phyloP scores from a whole-genome alignment of 257 asterid genomes.

The Ballota nigra region DNA sequence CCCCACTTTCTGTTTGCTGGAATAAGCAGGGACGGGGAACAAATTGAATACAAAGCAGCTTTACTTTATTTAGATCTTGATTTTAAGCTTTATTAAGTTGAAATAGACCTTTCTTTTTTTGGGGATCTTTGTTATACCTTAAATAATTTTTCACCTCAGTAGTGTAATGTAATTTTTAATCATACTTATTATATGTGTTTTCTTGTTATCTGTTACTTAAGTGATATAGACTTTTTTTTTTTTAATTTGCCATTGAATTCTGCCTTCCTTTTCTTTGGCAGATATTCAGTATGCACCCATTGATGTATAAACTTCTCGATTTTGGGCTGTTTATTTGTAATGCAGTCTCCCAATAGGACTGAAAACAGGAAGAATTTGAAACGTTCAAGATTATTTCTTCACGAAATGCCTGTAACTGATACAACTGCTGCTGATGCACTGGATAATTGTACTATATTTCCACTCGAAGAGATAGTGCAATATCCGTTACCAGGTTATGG shows the following conservation, averaged over 20 bases:
- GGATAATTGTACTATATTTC: conserved; percentile 53
- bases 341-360: conserved; percentile 56
- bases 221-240: not conserved
- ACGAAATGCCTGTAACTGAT: conserved; percentile 70
- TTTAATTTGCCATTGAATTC: conserved; percentile 6
- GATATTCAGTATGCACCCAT: conserved; percentile 42
- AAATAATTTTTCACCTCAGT: not conserved
- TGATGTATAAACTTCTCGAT: conserved; percentile 42
- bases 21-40: not conserved
- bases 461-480: conserved; percentile 84
- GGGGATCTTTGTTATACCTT: not conserved
- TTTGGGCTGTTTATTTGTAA: conserved; percentile 41
- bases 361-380: conserved; percentile 50
- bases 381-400: conserved; percentile 45
- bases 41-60: conserved; percentile 15
- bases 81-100: conserved; percentile 24
- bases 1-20: conserved; percentile 18
- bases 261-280: conserved; percentile 24
- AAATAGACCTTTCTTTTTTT: not conserved
- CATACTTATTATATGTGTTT: not conserved
- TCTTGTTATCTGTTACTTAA: not conserved
- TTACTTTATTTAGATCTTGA: not conserved
- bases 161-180: conserved; percentile 3
- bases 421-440: conserved; percentile 46
- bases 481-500: conserved; percentile 82